Evolutionary conservation across 2,329 filamentous ascomycete genomes (phyloP).

Genomic region (Aplosporella prunicola): DNA sequence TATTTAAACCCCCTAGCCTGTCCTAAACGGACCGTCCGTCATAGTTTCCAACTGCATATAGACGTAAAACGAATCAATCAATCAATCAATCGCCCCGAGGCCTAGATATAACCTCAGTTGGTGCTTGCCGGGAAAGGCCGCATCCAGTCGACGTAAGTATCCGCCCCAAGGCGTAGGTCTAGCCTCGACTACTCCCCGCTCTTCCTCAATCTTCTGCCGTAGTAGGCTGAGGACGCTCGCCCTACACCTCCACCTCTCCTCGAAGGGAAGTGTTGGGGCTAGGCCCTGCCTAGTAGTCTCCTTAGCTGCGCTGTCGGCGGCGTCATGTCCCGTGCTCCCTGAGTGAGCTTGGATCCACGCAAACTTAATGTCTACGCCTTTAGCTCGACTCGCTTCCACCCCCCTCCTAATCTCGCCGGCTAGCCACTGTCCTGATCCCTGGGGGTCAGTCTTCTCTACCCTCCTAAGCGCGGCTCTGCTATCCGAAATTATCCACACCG

Average conservation of each 20-base stretch:
- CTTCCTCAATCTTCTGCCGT: neutral
- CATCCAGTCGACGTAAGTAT: constrained; percentile 1
- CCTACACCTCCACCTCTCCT: neutral
- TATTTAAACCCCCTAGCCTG: too few relatives aligned
- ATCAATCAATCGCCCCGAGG: too few relatives aligned
- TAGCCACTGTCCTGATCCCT: neutral
- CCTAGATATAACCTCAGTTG: neutral
- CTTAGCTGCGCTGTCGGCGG: neutral
- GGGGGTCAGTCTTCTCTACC: neutral
- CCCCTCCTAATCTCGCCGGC: neutral
- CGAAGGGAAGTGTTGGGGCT: neutral
- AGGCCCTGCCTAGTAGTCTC: neutral
- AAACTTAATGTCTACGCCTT: neutral
- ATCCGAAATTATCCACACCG: neutral
- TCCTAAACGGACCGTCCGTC: too few relatives aligned
- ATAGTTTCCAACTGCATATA: too few relatives aligned
- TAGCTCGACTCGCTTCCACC: neutral
- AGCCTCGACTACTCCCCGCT: neutral
- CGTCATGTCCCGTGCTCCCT: neutral
- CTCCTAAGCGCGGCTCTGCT: neutral
- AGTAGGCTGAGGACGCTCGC: neutral
- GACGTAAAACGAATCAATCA: too few relatives aligned
- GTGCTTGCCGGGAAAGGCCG: neutral
- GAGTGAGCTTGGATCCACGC: neutral
- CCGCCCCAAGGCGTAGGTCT: neutral